These are phyloP conservation scores for Pichia inconspicua DNA, from an alignment of 1,139 yeast genomes.

Conservation along the genomic window DNA sequence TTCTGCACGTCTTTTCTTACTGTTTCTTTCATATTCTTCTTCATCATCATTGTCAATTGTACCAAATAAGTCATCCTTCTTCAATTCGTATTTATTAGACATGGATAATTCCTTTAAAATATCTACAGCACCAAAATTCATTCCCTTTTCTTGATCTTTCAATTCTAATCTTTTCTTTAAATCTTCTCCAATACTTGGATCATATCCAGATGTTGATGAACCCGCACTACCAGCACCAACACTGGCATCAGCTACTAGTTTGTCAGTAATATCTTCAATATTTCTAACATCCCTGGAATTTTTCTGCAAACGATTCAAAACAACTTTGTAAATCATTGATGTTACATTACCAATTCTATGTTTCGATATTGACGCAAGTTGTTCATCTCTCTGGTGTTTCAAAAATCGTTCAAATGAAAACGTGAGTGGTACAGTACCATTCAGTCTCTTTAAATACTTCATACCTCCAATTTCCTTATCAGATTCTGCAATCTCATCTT, in stretches of 20 bases:
- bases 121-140: constrained; percentile 45
- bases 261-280: constrained; percentile 20
- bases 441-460: constrained; percentile 27
- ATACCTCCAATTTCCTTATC: background rate
- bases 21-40: constrained; percentile 29
- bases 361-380: constrained; percentile 54
- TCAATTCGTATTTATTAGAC: constrained; percentile 19
- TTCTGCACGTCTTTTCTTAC: constrained; percentile 22
- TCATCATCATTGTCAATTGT: constrained; percentile 37
- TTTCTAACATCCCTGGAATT: constrained; percentile 37
- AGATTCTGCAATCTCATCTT: constrained; percentile 14
- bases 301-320: constrained; percentile 53
- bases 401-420: constrained; percentile 63
- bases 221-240: constrained; percentile 15
- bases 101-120: constrained; percentile 40
- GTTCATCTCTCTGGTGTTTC: constrained; percentile 56
- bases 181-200: constrained; percentile 21
- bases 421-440: constrained; percentile 45
- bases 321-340: constrained; percentile 54
- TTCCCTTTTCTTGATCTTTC: constrained; percentile 24
- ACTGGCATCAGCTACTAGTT: constrained; percentile 20
- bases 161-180: constrained; percentile 17
- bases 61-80: constrained; percentile 35
- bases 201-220: constrained; percentile 25
- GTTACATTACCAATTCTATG: constrained; percentile 67